Evolutionary conservation across 768 basidiomycete species (phyloP), one percentile per base, ranked within the genome.

Genomic region (Boletellus emodensis): DNA sequence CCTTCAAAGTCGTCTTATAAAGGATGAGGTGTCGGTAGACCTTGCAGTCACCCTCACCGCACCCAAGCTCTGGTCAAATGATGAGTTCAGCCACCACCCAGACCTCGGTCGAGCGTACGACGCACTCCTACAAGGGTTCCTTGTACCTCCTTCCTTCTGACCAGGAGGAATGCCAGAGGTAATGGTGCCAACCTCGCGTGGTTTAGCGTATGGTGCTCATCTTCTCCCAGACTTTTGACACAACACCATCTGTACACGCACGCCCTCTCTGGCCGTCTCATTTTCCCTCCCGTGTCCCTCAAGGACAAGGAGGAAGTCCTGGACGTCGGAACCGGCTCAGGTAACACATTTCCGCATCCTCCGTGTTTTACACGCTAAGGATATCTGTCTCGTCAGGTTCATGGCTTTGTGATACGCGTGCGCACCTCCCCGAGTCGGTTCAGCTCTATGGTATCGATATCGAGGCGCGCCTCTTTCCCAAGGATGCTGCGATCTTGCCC

Each of bases 361-460:
- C 15, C 7, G 22, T 22, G 1, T 32, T 1, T 15, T 14, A 28
- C 11, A 34, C 12, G 11, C 30, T 43, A 10, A 43, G 11, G 17
- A 12, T 5, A 4, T 24, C 17, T 40, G 13, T 9, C 28, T 10
- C 12, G 18, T 14, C 20, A 61, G 62, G 57, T 12, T 51, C 56
- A 36, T 67, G 65, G 60, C 54, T 67, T 36, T 59, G 52, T 33
- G 60, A 58, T 12, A 40, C 22, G 6, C 58, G 53, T 18, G 26
- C 37, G 10, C 49, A 54, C 28, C 45, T 64, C 38, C 51, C 58
- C 4, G 50, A 54, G 1, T 28, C 55, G n/a, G 54, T 52, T 35
- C 63, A 62, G 6, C 30, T 62, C 35, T 60, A 57, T 14, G 65
- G 65, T 2, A 17, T 65, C 44, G 62, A 67, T 43, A 62, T 66